These are phyloP conservation scores for Cryptococcus sp. DNA, from an alignment of 1,284 basidiomycete genomes.

Conservation along the genomic window DNA sequence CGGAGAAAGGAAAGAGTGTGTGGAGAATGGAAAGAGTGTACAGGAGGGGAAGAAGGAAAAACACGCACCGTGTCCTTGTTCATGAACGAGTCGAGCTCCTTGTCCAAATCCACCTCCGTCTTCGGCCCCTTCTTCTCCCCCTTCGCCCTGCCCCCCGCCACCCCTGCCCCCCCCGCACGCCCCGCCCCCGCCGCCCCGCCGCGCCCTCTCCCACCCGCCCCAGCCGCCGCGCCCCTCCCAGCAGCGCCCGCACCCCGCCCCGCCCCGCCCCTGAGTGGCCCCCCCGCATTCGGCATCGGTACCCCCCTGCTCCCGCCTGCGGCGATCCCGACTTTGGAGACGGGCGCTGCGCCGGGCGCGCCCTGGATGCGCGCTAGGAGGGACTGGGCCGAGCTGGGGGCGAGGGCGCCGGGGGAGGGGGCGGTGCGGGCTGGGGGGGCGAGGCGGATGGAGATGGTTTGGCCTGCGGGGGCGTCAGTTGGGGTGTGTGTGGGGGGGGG, in stretches of 20 bases:
- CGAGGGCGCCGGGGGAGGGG: slow-evolving; percentile 1
- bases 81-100: slow-evolving; percentile 90
- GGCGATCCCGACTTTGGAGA: too few relatives aligned
- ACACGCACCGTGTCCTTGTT: slow-evolving; percentile 53
- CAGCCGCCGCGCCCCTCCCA: not conserved
- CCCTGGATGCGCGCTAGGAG: slow-evolving; percentile 30
- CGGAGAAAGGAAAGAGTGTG: too few relatives aligned
- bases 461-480: slow-evolving; percentile 62
- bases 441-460: slow-evolving; percentile 73
- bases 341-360: not conserved
- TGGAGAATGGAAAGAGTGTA: too few relatives aligned
- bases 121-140: slow-evolving; percentile 57
- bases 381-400: slow-evolving; percentile 15
- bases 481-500: too few relatives aligned
- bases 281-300: not conserved
- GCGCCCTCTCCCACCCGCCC: slow-evolving; percentile 2
- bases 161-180: slow-evolving; percentile 35
- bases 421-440: slow-evolving; percentile 24
- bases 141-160: slow-evolving; percentile 40
- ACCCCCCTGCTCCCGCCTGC: too few relatives aligned
- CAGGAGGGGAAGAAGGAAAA: not conserved
- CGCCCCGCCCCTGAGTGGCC: slow-evolving; percentile 14
- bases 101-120: slow-evolving; percentile 80
- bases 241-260: slow-evolving; percentile 28
- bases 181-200: slow-evolving; percentile 16